A percentile compares a stretch with the other conserved stretches of the same genome.
phyloP scores from a whole-genome alignment of 1,139 yeast species.

The Pneumocystis canis region DNA sequence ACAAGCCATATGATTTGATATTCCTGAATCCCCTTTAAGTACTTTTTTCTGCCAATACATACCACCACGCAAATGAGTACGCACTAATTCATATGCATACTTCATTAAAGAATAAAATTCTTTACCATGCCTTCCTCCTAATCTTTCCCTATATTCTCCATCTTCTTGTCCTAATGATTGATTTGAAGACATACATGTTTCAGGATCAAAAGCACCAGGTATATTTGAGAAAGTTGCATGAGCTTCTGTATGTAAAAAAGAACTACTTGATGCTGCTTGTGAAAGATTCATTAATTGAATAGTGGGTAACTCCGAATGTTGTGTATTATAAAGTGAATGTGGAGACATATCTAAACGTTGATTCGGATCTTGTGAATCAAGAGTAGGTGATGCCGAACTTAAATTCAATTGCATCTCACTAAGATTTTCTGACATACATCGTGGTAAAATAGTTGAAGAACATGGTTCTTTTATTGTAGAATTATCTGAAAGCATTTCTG shows the following conservation, averaged over 20 bases:
- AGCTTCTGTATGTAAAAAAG: neutral
- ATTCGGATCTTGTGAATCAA: neutral
- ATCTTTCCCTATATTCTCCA: neutral
- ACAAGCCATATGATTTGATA: neutral
- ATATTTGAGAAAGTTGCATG: neutral
- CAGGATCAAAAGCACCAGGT: neutral
- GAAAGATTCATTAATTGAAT: neutral
- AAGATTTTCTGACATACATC: too few relatives aligned
- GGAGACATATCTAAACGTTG: neutral
- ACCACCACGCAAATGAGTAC: neutral
- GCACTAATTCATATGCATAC: neutral
- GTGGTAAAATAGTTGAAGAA: neutral
- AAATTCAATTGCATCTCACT: too few relatives aligned
- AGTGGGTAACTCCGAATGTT: neutral
- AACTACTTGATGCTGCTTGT: neutral
- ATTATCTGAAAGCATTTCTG: neutral
- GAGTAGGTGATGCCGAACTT: neutral
- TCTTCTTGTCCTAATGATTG: neutral
- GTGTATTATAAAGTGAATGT: neutral
- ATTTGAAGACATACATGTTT: neutral
- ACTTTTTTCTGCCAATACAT: neutral
- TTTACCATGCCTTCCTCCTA: neutral
- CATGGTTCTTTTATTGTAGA: neutral
- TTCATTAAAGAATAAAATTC: neutral
- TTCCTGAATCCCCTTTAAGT: neutral